phyloP scores from a whole-genome alignment of 1,284 basidiomycete species.

The Puccinia triticina region DNA sequence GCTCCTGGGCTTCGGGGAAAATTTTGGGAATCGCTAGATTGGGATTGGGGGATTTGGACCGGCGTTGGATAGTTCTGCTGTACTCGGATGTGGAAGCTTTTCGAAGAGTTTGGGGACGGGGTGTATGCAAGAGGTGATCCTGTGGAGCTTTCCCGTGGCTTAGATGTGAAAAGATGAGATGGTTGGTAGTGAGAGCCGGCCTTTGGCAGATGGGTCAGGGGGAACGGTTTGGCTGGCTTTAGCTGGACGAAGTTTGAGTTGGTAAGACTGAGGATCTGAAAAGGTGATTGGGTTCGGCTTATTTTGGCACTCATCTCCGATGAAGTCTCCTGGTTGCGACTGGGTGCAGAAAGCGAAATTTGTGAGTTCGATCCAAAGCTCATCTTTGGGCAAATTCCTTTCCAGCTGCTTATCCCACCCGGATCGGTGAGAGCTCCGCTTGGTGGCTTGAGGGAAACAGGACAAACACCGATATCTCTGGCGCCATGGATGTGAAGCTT shows the following conservation, averaged over 20 bases:
- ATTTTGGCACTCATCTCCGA: slow-evolving; percentile 22
- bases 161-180: slow-evolving; percentile 17
- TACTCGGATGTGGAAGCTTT: not conserved
- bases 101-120: not conserved
- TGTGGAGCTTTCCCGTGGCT: not conserved
- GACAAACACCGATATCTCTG: slow-evolving; percentile 5
- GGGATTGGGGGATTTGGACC: slow-evolving; percentile 12
- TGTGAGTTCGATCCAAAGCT: slow-evolving; percentile 10
- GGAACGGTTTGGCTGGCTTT: slow-evolving; percentile 9
- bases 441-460: slow-evolving; percentile 3
- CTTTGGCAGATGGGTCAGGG: not conserved
- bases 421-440: not conserved
- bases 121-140: slow-evolving; percentile 7
- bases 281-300: slow-evolving; percentile 24
- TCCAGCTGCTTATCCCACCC: slow-evolving; percentile 16
- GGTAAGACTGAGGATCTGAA: slow-evolving; percentile 29
- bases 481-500: slow-evolving; percentile 36
- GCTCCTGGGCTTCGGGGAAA: not conserved
- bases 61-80: slow-evolving; percentile 29
- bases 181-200: slow-evolving; percentile 6
- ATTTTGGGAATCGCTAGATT: not conserved
- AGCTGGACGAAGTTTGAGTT: slow-evolving; percentile 22
- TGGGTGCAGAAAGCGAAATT: slow-evolving; percentile 23
- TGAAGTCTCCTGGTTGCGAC: slow-evolving; percentile 10
- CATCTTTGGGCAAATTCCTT: slow-evolving; percentile 2